Percentiles rank a stretch among this genome's conserved stretches.
Evolutionary conservation across 768 basidiomycete species (phyloP).

Genomic region (Lactarius pseudohatsudake): DNA sequence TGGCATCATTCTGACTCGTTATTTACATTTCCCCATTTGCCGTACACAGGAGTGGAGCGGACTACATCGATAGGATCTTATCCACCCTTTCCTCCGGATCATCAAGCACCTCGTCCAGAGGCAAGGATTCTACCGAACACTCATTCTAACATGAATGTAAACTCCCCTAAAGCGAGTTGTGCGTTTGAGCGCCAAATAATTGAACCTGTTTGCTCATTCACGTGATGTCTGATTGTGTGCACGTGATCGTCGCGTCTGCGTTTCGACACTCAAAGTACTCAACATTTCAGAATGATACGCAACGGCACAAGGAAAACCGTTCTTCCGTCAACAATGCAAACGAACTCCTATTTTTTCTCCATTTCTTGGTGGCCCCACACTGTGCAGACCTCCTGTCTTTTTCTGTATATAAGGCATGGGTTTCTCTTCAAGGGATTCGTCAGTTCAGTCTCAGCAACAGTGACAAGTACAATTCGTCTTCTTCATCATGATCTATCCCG

Average conservation of each 20-base stretch:
- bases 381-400: constrained; percentile 5
- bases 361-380: neutral
- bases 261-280: neutral
- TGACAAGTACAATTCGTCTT: neutral
- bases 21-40: constrained; percentile 5
- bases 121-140: constrained; percentile 89
- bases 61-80: constrained; percentile 86
- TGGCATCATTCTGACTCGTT: neutral
- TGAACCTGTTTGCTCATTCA: neutral
- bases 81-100: constrained; percentile 84
- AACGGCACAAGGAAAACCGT: neutral
- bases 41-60: constrained; percentile 75
- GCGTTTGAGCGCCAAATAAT: neutral
- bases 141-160: constrained; percentile 50
- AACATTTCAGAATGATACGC: neutral
- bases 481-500: constrained; percentile 7
- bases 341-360: neutral
- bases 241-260: constrained; percentile 5
- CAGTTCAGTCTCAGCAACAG: constrained; percentile 4
- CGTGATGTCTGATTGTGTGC: constrained; percentile 7
- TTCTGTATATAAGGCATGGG: neutral
- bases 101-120: constrained; percentile 79
- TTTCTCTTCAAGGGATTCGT: neutral
- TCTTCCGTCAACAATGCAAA: neutral
- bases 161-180: neutral